Evolutionary conservation across 2,329 filamentous ascomycete species (phyloP), one percentile per base, ranked within the genome.

Genomic region (Lojkania enalia): DNA sequence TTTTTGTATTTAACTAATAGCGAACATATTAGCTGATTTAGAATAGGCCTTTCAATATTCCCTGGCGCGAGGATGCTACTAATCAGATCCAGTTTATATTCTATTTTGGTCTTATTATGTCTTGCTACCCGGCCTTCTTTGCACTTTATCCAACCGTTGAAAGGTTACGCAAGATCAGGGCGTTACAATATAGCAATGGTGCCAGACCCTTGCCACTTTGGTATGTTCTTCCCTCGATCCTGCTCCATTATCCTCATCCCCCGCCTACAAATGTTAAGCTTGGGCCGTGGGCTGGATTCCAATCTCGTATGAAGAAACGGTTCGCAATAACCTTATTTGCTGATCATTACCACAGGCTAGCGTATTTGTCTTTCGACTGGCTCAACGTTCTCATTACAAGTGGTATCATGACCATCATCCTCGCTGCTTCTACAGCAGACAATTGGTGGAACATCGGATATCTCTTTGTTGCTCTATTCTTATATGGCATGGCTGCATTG

Each of bases 151-250:
- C 88, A 0, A 95, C 89, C 15, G 75, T 86, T 16, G 91, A 96
- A 66, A 80, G 89, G 16, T 77, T 88, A 4, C 77, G 83, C 31
- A 86, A 89, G 49, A 87, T 96, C 13, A 82, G 90, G 33, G 86
- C 86, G 9, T 75, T 96, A 20, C 85, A 96, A 63, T 96, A 95
- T 70, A 92, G 87, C 30, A 96, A 96, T 61, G 90, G 91, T 30
- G 88, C 95, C 23, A 79, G 87, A 7, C 84, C 87, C 0, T 72
- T 87, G 13, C 88, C 90, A 0, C 76, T 96, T 1, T 96, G 91
- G 90, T 48, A 41, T 13, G 51, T 36, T 16, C 23, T 16, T 41
- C 29, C n/a, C 7, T 27, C 25, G 9, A 27, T 27, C n/a, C 25
- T 27, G 7, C 25, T 27, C n/a, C 25, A n/a, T n/a, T n/a, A n/a